Evolutionary conservation across 192 early-diverging fungal genomes (phyloP), one percentile per base, ranked within the genome.

Genomic region (Entophlyctis luteolus): DNA sequence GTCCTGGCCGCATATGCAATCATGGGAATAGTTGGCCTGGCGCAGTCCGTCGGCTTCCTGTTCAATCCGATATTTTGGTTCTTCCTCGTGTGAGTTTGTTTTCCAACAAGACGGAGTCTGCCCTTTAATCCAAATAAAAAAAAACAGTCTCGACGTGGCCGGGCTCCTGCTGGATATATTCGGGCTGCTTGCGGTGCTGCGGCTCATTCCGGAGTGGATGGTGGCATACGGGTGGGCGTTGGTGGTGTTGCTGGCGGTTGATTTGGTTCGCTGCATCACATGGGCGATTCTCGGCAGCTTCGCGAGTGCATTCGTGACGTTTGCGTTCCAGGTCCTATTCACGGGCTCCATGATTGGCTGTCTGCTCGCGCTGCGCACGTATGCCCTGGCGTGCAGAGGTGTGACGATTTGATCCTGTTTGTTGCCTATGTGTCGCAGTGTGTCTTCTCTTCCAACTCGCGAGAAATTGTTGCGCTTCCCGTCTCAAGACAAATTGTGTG

Each of bases 41-140:
- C 25, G 5, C 50, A 35, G 18, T n/a, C 18, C 28, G 25, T 67
- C 53, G 22, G 35, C 10, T 67, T 53, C 34, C 16, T 57, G 3
- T 56, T 33, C 22, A 58, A 67, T 39, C 52, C 53, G 22, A 55
- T 67, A 10, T 67, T 55, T 36, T 60, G 58, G 58, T 60, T 38
- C 37, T 60, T 45, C 29, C 18, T 60, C 16, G 5, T 34, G 55
- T 57, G 37, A 28, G 55, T 12, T 12, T 1, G 1, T 35, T 35
- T 36, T 14, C n/a, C n/a, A n/a, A n/a, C n/a, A n/a, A n/a, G n/a
- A n/a, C n/a, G n/a, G n/a, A n/a, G n/a, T 27, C 37, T 57, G 12
- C 16, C 16, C 14, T 45, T n/a, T 14, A 45, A 10, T n/a, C 42
- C 42, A 45, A 45, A 45, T n/a, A 45, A 45, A 45, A 45, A 45